Conservation (phyloP, 1,284 basidiomycete species). For the Ustilago cynodontis region DNA sequence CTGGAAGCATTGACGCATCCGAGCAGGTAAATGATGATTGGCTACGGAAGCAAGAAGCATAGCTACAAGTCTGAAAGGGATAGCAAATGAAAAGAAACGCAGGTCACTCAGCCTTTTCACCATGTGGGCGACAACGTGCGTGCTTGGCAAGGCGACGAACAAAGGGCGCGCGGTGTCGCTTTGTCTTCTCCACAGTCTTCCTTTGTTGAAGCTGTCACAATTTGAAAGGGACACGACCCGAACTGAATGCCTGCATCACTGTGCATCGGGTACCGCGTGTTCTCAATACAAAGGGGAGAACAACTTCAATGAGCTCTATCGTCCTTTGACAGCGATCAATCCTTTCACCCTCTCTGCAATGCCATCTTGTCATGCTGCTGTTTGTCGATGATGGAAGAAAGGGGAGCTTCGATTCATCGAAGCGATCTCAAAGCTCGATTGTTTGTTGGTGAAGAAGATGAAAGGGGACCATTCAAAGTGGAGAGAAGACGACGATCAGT, state of each 20-base stretch:
- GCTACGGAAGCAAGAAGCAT: neutral
- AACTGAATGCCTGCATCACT: neutral
- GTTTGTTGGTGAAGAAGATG: neutral
- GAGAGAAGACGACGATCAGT: slow-evolving; percentile 1
- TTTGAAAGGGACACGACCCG: neutral
- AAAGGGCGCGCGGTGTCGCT: neutral
- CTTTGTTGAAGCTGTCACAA: neutral
- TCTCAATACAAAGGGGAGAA: neutral
- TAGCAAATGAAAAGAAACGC: neutral
- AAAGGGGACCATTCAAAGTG: neutral
- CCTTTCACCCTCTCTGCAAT: neutral
- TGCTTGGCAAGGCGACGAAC: neutral
- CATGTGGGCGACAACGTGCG: neutral
- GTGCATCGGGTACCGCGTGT: neutral
- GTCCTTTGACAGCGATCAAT: neutral
- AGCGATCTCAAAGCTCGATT: too few species aligned
- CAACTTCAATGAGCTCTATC: neutral
- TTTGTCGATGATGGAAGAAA: neutral
- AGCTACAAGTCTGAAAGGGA: slow-evolving; percentile 4
- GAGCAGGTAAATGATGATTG: neutral
- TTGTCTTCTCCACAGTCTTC: neutral
- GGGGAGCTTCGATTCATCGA: neutral
- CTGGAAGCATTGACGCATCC: neutral
- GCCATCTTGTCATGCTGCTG: neutral
- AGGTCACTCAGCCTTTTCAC: neutral